Percentiles rank a stretch among this genome's conserved stretches.
These are phyloP conservation scores for Yamadazyma ubonensis DNA, from an alignment of 805 yeast genomes.

Conservation along the genomic window DNA sequence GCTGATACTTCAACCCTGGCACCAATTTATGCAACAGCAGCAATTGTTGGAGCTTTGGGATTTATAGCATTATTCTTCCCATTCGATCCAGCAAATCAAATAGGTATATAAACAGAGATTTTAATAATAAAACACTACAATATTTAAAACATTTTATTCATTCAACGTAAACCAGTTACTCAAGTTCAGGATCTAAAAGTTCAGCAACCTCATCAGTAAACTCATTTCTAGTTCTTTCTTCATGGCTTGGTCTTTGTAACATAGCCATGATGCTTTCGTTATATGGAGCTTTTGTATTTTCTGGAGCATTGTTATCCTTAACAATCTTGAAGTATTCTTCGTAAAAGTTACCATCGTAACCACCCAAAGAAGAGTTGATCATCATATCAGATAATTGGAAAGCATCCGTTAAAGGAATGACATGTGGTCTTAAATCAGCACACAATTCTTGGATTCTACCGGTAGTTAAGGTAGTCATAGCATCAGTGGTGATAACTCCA, in stretches of 20 bases:
- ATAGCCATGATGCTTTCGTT: constrained; percentile 33
- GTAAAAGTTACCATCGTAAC: constrained; percentile 44
- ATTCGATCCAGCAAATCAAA: constrained; percentile 27
- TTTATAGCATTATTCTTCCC: constrained; percentile 32
- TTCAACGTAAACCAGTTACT: constrained; percentile 11
- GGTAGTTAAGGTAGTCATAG: constrained; percentile 28
- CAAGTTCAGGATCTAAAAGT: constrained; percentile 21
- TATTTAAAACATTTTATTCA: not conserved
- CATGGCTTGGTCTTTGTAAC: constrained; percentile 40
- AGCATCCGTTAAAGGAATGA: constrained; percentile 42
- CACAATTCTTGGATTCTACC: constrained; percentile 33
- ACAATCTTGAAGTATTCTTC: constrained; percentile 42
- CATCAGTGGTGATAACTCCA: constrained; percentile 29
- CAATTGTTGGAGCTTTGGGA: constrained; percentile 33
- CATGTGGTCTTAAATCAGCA: constrained; percentile 39
- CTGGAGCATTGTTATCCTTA: constrained; percentile 34
- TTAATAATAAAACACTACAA: not conserved
- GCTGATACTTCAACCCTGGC: constrained; percentile 26
- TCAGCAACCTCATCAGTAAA: constrained; percentile 36
- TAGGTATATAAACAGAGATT: constrained; percentile 20
- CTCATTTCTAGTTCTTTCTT: constrained; percentile 41
- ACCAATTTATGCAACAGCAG: constrained; percentile 39
- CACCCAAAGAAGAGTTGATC: constrained; percentile 44
- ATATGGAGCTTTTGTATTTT: constrained; percentile 41
- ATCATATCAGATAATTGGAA: constrained; percentile 45